Evolutionary conservation across 371 early-diverging fungal species (phyloP), one percentile per base, ranked within the genome.

Genomic region (Basidiobolus heterosporus): DNA sequence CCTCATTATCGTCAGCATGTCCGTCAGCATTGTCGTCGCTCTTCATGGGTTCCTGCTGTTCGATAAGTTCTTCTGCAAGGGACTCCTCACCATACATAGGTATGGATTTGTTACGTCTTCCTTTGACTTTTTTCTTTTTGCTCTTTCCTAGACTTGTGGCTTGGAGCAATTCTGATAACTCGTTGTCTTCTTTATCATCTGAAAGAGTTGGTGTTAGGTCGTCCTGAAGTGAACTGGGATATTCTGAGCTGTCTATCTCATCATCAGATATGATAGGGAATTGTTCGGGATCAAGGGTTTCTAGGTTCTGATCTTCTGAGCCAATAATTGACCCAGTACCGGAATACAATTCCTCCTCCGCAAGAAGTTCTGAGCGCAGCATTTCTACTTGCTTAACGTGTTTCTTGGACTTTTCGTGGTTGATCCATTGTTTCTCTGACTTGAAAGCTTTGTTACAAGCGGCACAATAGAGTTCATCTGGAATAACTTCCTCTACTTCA

Each of bases 371-470:
- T 43, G 67, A 50, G 42, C 74, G 63, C 21, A 88, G 61, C 4
- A 62, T 54, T 45, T 78, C 70, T 0, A 80, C 76, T 9, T 67
- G 69, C 47, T 82, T 75, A 1, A 75, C 23, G 58, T 91, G 91
- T 52, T 78, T 82, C 55, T 75, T 78, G 22, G 80, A 80, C 49
- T 61, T 60, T 56, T 85, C 82, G 54, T 91, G 91, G 43, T 75
- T 83, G 23, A 62, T 59, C 61, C 72, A 75, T 57, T 84, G 83
- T n/a, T 69, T 61, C 46, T 78, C 75, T 16, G 75, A 75, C 51
- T 78, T 72, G 61, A 88, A 91, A 23, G 56, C 60, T 56, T 81
- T 87, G 49, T 79, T 72, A 50, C 91, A 91, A 1, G 82, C 82
- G n/a, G 75, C 74, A 58, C 91, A 91, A 45, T 75, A 80, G 44